phyloP scores from a whole-genome alignment of 768 basidiomycete species.

The Mycena leptocephala region DNA sequence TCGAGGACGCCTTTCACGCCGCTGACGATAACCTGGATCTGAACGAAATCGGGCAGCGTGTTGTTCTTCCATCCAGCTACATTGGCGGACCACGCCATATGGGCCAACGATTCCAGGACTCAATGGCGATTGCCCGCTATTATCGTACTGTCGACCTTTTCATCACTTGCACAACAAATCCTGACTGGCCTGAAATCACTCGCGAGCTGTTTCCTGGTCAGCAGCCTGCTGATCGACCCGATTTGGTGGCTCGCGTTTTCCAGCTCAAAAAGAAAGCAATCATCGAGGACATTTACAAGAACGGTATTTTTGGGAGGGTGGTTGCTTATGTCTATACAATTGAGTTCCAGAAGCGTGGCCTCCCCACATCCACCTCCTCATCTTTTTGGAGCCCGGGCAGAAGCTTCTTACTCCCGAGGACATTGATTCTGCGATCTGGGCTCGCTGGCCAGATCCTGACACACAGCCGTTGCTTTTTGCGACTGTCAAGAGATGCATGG shows the following conservation, averaged over 20 bases:
- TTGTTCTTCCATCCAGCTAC: neutral
- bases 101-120: neutral
- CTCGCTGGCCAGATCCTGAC: slow-evolving; percentile 54
- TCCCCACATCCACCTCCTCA: slow-evolving; percentile 61
- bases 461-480: slow-evolving; percentile 42
- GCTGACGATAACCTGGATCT: neutral
- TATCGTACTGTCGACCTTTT: neutral
- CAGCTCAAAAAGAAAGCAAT: slow-evolving; percentile 20
- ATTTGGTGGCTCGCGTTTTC: slow-evolving; percentile 49
- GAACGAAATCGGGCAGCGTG: neutral
- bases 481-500: slow-evolving; percentile 54
- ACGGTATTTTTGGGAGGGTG: neutral
- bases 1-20: neutral
- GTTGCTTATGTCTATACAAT: slow-evolving; percentile 54
- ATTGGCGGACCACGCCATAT: neutral
- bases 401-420: slow-evolving; percentile 37
- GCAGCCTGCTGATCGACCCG: slow-evolving; percentile 31
- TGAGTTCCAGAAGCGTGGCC: slow-evolving; percentile 63
- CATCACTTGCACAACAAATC: slow-evolving; percentile 45
- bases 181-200: slow-evolving; percentile 48
- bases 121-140: neutral
- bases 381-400: slow-evolving; percentile 46
- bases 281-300: slow-evolving; percentile 18
- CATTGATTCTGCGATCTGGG: slow-evolving; percentile 54
- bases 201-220: neutral